Base-by-base conservation (phyloP, 1,284 basidiomycete species). In the Lentinula novae-zelandiae region DNA sequence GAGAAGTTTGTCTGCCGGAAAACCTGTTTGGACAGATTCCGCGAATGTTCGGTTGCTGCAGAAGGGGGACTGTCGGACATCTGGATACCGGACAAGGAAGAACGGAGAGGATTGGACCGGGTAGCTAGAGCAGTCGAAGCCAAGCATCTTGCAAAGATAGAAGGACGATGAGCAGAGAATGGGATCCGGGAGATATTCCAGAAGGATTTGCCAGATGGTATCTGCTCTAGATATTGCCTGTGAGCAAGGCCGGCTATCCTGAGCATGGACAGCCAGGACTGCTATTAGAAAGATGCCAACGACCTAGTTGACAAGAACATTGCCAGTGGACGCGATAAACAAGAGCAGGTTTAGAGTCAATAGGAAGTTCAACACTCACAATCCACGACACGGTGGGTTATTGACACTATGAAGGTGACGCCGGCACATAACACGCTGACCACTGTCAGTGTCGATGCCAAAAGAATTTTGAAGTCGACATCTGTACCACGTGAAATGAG, bases 261-360 rank as follows among this genome's bases (percentile, higher is more conserved):
- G 76, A 83, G 85, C 86, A 89, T 89, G 83, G 83, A 85, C 84
- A 83, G 82, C 78, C 56, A 78, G 78, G 72, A 71, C 51, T 46
- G 27, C 34, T 49, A 51, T 50, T 31, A 62, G 38, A 38, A 46
- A 53, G 65, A 58, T 33, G 44, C 44, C 44, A 20, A 46, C 17
- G 17, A 46, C 44, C 44, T 46, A 20, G 20, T 44, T n/a, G 42
- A 39, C 38, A 39, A 39, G 13, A 39, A 27, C 38, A 42, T 34
- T 53, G 51, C 20, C 15, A 58, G n/a, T 39, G 17, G 9, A 44
- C 46, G 39, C 34, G 40, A 42, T 60, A 17, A 36, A 39, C 27
- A 40, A 27, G 50, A 34, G 34, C 6, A 27, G n/a, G 40, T 22
- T 9, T 10, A 42, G 20, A 7, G 6, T 7, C 8, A 10, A 58